Conservation (phyloP, 345 rosid genomes). For the Erodium maritimum region DNA sequence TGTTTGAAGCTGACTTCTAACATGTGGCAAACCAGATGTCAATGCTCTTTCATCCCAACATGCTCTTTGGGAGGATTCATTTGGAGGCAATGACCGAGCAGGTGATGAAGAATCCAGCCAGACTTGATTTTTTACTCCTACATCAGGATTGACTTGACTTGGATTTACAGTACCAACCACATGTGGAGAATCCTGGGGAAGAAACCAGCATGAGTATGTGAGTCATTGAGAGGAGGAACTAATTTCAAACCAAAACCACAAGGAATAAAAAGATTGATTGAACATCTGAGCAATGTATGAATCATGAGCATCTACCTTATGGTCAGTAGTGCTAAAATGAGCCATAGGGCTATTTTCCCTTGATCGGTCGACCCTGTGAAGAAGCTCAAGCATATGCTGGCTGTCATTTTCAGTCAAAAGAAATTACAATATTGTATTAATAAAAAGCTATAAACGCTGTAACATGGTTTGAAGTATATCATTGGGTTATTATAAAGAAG, state of each 20-base stretch:
- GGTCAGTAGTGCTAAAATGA: slow-evolving; percentile 33
- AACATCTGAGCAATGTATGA: slow-evolving; percentile 37
- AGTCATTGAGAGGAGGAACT: slow-evolving; percentile 71
- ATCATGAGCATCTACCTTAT: slow-evolving; percentile 34
- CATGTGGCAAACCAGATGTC: slow-evolving; percentile 4
- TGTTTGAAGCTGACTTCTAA: slow-evolving; percentile 19
- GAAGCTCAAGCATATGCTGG: slow-evolving; percentile 86
- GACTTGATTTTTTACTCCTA: slow-evolving; percentile 18
- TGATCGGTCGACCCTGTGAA: slow-evolving; percentile 71
- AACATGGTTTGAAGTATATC: background rate
- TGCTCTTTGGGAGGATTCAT: slow-evolving; percentile 20
- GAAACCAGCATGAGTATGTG: slow-evolving; percentile 19
- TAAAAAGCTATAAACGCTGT: background rate
- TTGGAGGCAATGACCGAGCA: slow-evolving; percentile 13
- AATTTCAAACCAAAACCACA: slow-evolving; percentile 72
- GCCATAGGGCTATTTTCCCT: slow-evolving; percentile 32
- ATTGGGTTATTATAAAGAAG: background rate
- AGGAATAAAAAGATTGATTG: slow-evolving; percentile 41
- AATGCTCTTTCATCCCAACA: slow-evolving; percentile 13
- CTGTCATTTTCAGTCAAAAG: slow-evolving; percentile 20
- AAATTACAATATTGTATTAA: too few relatives aligned
- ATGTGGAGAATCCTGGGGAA: slow-evolving; percentile 17
- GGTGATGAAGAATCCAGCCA: slow-evolving; percentile 21
- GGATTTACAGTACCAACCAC: slow-evolving; percentile 7
- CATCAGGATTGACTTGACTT: slow-evolving; percentile 14